These are phyloP conservation scores for Fusarium odoratissimum DNA, from an alignment of 2,329 filamentous ascomycete genomes.

Conservation along the genomic window DNA sequence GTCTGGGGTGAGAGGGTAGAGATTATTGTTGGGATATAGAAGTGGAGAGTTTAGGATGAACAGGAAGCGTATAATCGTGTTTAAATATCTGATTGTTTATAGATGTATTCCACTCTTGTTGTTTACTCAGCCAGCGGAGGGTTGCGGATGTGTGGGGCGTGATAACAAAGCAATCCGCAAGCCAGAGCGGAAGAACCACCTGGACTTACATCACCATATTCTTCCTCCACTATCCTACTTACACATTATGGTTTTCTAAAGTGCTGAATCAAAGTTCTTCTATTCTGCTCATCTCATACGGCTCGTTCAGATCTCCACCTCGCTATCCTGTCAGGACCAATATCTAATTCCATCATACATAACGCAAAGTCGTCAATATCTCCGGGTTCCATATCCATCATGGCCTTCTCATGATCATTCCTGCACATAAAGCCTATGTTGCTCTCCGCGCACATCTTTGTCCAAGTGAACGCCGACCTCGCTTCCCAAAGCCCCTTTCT, in stretches of 20 bases:
- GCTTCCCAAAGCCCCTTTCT: slow-evolving; percentile 47
- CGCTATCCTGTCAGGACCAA: slow-evolving; percentile 20
- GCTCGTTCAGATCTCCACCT: slow-evolving; percentile 5
- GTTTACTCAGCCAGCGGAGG: background rate
- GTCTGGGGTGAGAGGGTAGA: too few relatives aligned
- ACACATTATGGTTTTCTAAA: fast-evolving
- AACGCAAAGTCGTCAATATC: slow-evolving; percentile 20
- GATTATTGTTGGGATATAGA: background rate
- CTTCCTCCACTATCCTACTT: fast-evolving
- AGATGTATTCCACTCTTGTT: too few relatives aligned
- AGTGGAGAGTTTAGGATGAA: background rate
- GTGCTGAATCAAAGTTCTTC: fast-evolving
- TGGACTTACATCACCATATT: fast-evolving
- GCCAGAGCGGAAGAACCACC: background rate
- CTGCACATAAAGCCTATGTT: slow-evolving; percentile 32
- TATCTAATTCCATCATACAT: slow-evolving; percentile 26
- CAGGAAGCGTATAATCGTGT: too few relatives aligned
- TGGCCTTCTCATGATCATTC: slow-evolving; percentile 8
- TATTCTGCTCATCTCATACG: background rate
- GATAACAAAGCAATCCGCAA: slow-evolving; percentile 1
- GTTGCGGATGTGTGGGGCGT: background rate
- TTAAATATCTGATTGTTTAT: background rate
- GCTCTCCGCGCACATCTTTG: slow-evolving; percentile 24
- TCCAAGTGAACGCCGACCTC: slow-evolving; percentile 36
- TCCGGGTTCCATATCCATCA: background rate